Percentiles rank a stretch among this genome's conserved stretches.
Evolutionary conservation across 768 basidiomycete species (phyloP).

Genomic region (Tubosaeta sp.): DNA sequence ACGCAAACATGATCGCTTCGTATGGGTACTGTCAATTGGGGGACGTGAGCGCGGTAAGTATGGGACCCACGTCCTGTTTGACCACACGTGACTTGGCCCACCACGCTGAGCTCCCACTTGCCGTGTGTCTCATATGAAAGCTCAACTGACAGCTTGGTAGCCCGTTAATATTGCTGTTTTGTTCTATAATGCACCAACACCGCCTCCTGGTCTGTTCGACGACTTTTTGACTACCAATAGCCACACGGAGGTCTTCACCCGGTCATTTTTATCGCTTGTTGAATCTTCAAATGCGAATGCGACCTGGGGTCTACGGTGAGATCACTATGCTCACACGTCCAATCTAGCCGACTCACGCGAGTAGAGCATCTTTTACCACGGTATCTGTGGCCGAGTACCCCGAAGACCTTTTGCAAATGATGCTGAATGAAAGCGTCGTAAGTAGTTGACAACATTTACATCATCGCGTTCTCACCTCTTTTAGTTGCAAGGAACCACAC

Average conservation of each 20-base stretch:
- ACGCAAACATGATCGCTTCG: conserved; percentile 39
- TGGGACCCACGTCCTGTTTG: not conserved
- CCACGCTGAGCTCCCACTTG: not conserved
- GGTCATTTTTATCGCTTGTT: conserved; percentile 25
- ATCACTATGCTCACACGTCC: not conserved
- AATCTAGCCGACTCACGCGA: not conserved
- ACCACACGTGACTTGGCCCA: conserved; percentile 1
- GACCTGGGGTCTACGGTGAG: conserved; percentile 23
- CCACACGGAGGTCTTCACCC: conserved; percentile 12
- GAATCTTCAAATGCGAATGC: conserved; percentile 15
- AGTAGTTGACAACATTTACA: conserved; percentile 1
- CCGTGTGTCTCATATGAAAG: conserved; percentile 1
- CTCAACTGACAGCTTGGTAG: conserved; percentile 7
- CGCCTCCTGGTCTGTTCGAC: conserved; percentile 25
- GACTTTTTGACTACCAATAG: conserved; percentile 24
- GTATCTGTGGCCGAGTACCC: conserved; percentile 23
- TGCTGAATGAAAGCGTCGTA: conserved; percentile 16
- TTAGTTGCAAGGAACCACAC: conserved; percentile 42
- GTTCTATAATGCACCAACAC: conserved; percentile 52
- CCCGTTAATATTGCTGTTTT: conserved; percentile 32
- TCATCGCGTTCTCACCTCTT: not conserved
- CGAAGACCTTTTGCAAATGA: conserved; percentile 14
- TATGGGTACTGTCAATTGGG: conserved; percentile 32
- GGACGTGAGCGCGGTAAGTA: conserved; percentile 31
- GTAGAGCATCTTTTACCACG: conserved; percentile 22